Percentiles rank a stretch among this genome's conserved stretches.
Conservation (phyloP, 257 asterid genomes). For the Salvia miltiorrhiza region DNA sequence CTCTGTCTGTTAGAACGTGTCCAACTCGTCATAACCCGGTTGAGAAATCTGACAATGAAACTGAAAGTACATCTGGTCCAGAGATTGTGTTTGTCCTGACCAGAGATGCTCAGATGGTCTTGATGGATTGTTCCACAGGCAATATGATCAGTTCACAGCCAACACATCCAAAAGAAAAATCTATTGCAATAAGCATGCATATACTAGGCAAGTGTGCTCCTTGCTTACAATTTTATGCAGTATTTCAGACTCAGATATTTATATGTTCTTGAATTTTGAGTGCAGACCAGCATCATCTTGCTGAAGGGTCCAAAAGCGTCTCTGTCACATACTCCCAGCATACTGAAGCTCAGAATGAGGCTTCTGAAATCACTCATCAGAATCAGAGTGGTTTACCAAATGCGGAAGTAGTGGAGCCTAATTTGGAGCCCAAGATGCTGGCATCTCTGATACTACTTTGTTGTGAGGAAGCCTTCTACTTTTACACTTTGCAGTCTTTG, state of each 20-base stretch:
- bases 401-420: conserved; percentile 28
- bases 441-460: conserved; percentile 63
- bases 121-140: conserved; percentile 62
- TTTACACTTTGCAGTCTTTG: conserved; percentile 49
- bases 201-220: conserved; percentile 64
- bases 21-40: conserved; percentile 24
- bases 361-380: conserved; percentile 23
- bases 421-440: conserved; percentile 27
- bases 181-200: conserved; percentile 60
- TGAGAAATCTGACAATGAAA: conserved; percentile 41
- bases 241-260: conserved; percentile 19
- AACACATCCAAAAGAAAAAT: conserved; percentile 45
- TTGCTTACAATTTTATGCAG: conserved; percentile 6
- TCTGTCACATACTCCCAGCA: conserved; percentile 29
- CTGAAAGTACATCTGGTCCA: conserved; percentile 32
- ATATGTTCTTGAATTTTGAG: conserved; percentile 27
- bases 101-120: conserved; percentile 54
- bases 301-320: conserved; percentile 44
- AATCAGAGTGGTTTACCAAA: conserved; percentile 32
- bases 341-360: conserved; percentile 34
- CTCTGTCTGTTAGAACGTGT: conserved; percentile 47
- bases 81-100: conserved; percentile 62
- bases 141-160: conserved; percentile 49
- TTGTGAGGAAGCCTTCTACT: conserved; percentile 60
- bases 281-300: conserved; percentile 43